Percentiles rank a stretch among this genome's conserved stretches.
These are phyloP conservation scores for Hypsizygus marmoreus DNA, from an alignment of 768 basidiomycete genomes.

Conservation along the genomic window DNA sequence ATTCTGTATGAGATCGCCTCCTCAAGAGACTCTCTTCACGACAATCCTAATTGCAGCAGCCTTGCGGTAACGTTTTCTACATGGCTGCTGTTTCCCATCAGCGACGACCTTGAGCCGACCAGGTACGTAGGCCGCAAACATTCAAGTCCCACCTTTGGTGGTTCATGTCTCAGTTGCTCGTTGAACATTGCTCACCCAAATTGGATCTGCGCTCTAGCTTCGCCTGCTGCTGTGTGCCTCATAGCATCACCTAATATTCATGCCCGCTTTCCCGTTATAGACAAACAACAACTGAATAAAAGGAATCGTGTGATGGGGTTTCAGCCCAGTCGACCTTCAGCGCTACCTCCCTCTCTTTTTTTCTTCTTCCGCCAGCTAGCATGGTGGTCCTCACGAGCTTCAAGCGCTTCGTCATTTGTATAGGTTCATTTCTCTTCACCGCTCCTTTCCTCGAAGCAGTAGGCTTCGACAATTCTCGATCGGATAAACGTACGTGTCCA, in stretches of 20 bases:
- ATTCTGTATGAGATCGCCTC: too few relatives aligned
- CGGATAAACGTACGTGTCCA: conserved; percentile 36
- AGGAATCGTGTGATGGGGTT: background rate
- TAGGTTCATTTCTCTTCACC: conserved; percentile 1
- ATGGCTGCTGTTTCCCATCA: too few relatives aligned
- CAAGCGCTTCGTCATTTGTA: conserved; percentile 2
- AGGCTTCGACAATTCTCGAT: conserved; percentile 35
- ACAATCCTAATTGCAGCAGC: too few relatives aligned
- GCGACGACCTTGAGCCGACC: too few relatives aligned
- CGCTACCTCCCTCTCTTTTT: conserved; percentile 1
- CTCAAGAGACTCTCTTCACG: too few relatives aligned
- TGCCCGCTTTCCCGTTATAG: too few relatives aligned
- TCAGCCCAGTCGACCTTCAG: background rate
- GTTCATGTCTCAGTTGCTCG: conserved; percentile 3
- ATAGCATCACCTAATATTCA: too few relatives aligned
- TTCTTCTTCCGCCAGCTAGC: conserved; percentile 3
- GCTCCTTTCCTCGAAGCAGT: conserved; percentile 5
- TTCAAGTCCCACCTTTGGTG: background rate
- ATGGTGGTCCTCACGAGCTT: conserved; percentile 8
- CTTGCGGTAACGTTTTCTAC: too few relatives aligned
- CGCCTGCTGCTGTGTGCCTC: too few relatives aligned
- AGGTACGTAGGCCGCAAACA: too few relatives aligned
- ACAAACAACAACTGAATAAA: conserved; percentile 14
- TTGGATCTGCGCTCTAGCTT: background rate
- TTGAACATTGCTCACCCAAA: background rate